Evolutionary conservation across 805 yeast genomes (phyloP).

Genomic region (Yamadazyma endophytica): DNA sequence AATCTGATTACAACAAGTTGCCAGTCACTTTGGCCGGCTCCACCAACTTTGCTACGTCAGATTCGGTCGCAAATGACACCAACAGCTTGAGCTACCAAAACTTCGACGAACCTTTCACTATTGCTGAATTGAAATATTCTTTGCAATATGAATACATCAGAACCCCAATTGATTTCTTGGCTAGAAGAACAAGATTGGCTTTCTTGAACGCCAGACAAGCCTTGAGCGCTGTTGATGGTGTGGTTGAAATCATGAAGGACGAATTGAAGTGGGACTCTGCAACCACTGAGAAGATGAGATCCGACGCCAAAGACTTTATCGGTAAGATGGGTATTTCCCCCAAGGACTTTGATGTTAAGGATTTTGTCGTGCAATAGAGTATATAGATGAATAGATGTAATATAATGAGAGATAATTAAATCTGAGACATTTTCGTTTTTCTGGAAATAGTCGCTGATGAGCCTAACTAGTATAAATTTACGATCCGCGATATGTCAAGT

Average conservation of each 20-base stretch:
- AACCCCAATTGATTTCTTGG: constrained; percentile 84
- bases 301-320: constrained; percentile 52
- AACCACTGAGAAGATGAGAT: constrained; percentile 50
- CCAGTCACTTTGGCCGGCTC: constrained; percentile 59
- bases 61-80: constrained; percentile 17
- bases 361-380: constrained; percentile 18
- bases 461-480: too few species aligned
- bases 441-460: too few species aligned
- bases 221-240: constrained; percentile 72
- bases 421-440: too few species aligned
- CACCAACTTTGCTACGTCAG: constrained; percentile 27
- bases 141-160: constrained; percentile 79
- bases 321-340: constrained; percentile 54
- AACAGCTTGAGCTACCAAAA: constrained; percentile 42
- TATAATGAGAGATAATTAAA: too few species aligned
- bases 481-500: neutral
- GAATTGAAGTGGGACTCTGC: constrained; percentile 71
- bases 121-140: constrained; percentile 85
- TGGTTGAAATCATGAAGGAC: constrained; percentile 77
- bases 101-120: constrained; percentile 79
- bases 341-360: constrained; percentile 21
- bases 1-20: constrained; percentile 51
- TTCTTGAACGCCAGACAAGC: constrained; percentile 88
- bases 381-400: too few species aligned
- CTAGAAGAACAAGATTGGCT: constrained; percentile 91